These are phyloP conservation scores for Zasmidium angulare DNA, from an alignment of 2,329 filamentous ascomycete species.

Conservation along the genomic window DNA sequence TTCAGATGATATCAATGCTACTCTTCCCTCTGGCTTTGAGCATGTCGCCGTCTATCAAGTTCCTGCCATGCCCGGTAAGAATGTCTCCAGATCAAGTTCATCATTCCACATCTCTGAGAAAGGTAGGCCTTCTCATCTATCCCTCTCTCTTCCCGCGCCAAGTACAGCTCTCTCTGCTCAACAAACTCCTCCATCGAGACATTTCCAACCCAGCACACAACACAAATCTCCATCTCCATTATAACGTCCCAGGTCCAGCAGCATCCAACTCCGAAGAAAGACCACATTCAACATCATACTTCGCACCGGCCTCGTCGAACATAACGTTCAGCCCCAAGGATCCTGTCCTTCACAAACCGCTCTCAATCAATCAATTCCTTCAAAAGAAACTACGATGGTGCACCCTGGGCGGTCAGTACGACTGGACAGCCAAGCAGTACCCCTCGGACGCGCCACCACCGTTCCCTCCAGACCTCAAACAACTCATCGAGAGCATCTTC, in stretches of 20 bases:
- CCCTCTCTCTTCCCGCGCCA: constrained; percentile 70
- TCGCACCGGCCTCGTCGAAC: constrained; percentile 44
- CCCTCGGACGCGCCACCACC: constrained; percentile 64
- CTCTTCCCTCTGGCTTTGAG: neutral
- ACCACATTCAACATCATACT: no score
- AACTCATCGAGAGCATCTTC: constrained; percentile 68
- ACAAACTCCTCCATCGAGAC: constrained; percentile 73
- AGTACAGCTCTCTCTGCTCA: constrained; percentile 69
- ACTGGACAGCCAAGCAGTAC: constrained; percentile 88
- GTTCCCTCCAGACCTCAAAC: constrained; percentile 73
- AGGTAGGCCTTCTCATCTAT: constrained; percentile 69
- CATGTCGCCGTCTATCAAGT: constrained; percentile 54
- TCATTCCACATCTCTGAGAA: constrained; percentile 23
- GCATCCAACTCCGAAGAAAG: constrained; percentile 46
- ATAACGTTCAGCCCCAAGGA: constrained; percentile 60
- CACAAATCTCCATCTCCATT: constrained; percentile 89
- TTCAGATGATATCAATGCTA: neutral
- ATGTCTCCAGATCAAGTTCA: neutral
- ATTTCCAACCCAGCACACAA: constrained; percentile 71
- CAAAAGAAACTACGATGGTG: constrained; percentile 86
- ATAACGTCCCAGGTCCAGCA: constrained; percentile 64
- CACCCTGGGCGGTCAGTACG: constrained; percentile 91
- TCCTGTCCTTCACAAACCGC: constrained; percentile 68
- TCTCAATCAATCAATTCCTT: constrained; percentile 69
- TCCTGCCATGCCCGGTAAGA: constrained; percentile 66